Evolutionary conservation across 768 basidiomycete species (phyloP).

Genomic region (Grammothele lineata): DNA sequence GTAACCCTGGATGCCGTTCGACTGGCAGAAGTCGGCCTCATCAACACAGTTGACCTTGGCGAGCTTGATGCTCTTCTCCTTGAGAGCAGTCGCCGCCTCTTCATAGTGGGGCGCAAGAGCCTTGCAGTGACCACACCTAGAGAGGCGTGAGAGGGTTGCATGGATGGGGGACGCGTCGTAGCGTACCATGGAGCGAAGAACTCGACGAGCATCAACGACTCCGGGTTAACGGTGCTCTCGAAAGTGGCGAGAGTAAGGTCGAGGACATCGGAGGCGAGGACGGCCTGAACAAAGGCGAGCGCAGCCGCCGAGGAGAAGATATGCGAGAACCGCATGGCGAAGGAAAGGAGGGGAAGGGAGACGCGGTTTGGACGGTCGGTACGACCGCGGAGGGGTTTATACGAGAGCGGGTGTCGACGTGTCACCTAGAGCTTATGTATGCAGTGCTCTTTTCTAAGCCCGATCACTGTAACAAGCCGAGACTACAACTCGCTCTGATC

Average conservation of each 20-base stretch:
- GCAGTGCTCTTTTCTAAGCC: constrained; percentile 8
- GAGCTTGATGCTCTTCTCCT: constrained; percentile 83
- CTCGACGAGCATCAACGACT: constrained; percentile 83
- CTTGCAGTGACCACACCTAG: constrained; percentile 94
- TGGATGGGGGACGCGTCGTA: not conserved
- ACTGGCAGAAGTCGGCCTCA: constrained; percentile 85
- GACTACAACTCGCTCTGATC: constrained; percentile 1
- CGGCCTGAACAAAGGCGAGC: constrained; percentile 50
- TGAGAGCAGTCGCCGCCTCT: constrained; percentile 89
- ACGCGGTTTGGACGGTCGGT: constrained; percentile 10
- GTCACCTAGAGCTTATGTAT: constrained; percentile 30
- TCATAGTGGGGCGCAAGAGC: constrained; percentile 92
- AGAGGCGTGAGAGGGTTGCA: not conserved
- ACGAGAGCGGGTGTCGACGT: constrained; percentile 34
- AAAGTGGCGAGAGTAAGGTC: constrained; percentile 70
- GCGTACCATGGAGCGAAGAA: constrained; percentile 87
- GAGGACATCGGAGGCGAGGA: constrained; percentile 74
- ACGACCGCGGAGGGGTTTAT: constrained; percentile 21
- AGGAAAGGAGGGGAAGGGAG: constrained; percentile 12
- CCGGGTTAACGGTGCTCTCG: constrained; percentile 56
- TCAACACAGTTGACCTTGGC: constrained; percentile 98
- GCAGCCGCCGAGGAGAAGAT: constrained; percentile 47
- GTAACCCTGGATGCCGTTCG: constrained; percentile 88
- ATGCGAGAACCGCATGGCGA: constrained; percentile 60
- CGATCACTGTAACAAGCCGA: constrained; percentile 10